Percentiles rank a stretch among this genome's conserved stretches.
These are phyloP conservation scores for Calonectria hongkongensis DNA, from an alignment of 2,329 filamentous ascomycete species.

Conservation along the genomic window DNA sequence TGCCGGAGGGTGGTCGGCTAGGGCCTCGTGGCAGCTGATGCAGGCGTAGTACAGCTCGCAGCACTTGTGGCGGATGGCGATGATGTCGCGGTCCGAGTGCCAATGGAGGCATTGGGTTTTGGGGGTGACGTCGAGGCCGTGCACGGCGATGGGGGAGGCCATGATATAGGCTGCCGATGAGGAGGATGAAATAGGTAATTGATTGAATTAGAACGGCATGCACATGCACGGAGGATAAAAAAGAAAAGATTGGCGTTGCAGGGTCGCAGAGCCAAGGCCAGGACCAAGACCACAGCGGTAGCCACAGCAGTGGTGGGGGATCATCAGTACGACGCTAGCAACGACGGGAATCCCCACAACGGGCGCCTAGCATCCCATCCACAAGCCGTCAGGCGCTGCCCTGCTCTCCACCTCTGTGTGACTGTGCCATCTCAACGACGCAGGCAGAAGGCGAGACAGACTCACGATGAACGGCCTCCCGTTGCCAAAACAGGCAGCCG, in stretches of 20 bases:
- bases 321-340: background rate
- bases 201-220: background rate
- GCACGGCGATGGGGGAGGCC: constrained; percentile 8
- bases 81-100: constrained; percentile 43
- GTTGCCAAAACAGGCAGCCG: background rate
- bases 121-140: constrained; percentile 36
- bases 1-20: constrained; percentile 34
- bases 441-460: background rate
- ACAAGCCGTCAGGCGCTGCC: background rate
- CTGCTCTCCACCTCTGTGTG: background rate
- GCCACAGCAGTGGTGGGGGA: constrained; percentile 1
- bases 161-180: background rate
- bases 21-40: constrained; percentile 43
- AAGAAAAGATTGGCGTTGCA: constrained; percentile 11
- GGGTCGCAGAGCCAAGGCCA: background rate
- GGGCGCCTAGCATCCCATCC: background rate
- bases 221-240: background rate
- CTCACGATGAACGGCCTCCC: background rate
- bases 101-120: constrained; percentile 40
- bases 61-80: constrained; percentile 44
- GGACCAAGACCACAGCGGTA: background rate
- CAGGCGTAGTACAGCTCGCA: constrained; percentile 43
- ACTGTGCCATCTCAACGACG: background rate
- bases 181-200: background rate
- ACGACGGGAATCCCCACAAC: constrained; percentile 20